phyloP scores from a whole-genome alignment of 495 filamentous ascomycete genomes.

The Podospora appendiculata region DNA sequence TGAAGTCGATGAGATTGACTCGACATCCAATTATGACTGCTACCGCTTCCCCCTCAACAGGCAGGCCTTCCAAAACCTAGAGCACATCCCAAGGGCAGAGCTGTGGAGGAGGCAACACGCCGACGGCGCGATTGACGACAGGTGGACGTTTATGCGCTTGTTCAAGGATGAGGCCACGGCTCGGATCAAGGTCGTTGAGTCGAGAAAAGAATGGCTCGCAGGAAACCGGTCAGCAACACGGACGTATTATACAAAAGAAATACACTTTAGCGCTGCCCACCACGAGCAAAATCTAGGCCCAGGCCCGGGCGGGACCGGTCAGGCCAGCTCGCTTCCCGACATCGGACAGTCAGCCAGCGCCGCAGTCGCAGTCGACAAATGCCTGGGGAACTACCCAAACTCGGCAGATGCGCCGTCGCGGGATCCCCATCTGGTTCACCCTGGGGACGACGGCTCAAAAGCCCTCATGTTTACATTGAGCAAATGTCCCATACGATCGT shows the following conservation, averaged over 20 bases:
- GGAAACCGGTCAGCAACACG: conserved; percentile 53
- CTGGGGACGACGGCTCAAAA: conserved; percentile 28
- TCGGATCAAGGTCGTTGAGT: conserved; percentile 57
- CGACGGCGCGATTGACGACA: conserved; percentile 72
- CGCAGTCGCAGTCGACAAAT: not conserved
- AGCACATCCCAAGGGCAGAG: conserved; percentile 28
- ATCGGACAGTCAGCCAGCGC: not conserved
- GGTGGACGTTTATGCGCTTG: conserved; percentile 63
- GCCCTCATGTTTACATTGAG: conserved; percentile 43
- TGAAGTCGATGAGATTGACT: conserved; percentile 58
- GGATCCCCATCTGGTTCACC: conserved; percentile 20
- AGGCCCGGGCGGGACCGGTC: no score
- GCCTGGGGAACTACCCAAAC: not conserved
- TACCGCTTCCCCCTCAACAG: conserved; percentile 47
- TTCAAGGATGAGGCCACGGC: conserved; percentile 55
- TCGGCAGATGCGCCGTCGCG: not conserved
- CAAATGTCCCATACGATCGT: conserved; percentile 53
- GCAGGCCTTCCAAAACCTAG: conserved; percentile 19
- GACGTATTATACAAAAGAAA: conserved; percentile 58
- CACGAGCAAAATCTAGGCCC: not conserved
- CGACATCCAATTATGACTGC: conserved; percentile 65
- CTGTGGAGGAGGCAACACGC: conserved; percentile 62
- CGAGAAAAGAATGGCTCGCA: conserved; percentile 60
- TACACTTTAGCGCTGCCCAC: conserved; percentile 35
- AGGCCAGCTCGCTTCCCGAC: no score